phyloP scores from a whole-genome alignment of 139 green algal genomes.

The Spirogloea muscicola region DNA sequence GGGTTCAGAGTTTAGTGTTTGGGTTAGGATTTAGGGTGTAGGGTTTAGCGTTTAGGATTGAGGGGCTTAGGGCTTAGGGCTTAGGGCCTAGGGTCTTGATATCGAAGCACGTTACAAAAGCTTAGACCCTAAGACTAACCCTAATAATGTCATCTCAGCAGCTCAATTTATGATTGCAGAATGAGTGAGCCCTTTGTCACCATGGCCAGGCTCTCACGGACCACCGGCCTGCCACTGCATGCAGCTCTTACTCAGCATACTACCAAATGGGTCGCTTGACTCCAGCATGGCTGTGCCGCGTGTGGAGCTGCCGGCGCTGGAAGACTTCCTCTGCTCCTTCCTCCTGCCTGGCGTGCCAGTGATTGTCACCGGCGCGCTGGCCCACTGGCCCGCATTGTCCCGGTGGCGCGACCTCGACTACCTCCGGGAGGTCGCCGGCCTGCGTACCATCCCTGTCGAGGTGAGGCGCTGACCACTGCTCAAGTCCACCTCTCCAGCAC shows the following conservation, averaged over 20 bases:
- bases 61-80: no score
- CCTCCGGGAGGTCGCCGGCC: constrained; percentile 62
- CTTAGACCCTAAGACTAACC: not conserved
- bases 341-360: constrained; percentile 19
- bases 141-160: not conserved
- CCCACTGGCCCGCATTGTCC: constrained; percentile 73
- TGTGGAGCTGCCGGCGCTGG: constrained; percentile 18
- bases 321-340: constrained; percentile 17
- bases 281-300: not conserved
- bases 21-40: no score
- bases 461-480: constrained; percentile 14
- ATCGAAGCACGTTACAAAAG: not conserved
- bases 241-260: no score
- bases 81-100: no score
- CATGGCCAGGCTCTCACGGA: not conserved
- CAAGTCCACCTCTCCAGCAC: not conserved
- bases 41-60: no score
- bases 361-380: constrained; percentile 56
- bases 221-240: not conserved
- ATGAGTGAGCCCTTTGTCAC: not conserved
- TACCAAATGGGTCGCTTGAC: not conserved
- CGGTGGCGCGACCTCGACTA: constrained; percentile 69
- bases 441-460: constrained; percentile 85
- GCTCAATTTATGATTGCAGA: not conserved
- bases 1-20: no score